Conservation (phyloP, 495 filamentous ascomycete species). For the Penicillium goetzii region DNA sequence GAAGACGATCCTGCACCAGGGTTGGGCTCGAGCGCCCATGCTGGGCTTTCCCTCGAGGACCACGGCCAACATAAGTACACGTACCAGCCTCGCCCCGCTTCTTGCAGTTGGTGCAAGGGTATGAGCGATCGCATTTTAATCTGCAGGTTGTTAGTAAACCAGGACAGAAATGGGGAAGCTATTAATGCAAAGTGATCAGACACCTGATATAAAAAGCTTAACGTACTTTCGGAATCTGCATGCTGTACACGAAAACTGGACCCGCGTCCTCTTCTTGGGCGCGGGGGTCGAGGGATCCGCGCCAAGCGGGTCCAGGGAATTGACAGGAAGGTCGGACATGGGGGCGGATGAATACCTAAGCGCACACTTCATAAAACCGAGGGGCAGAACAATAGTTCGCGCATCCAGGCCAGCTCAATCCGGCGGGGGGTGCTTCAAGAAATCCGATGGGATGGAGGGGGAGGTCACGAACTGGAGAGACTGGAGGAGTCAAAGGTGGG, state of each 20-base stretch:
- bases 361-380: background rate
- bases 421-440: background rate
- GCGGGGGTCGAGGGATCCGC: conserved; percentile 17
- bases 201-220: background rate
- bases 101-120: conserved; percentile 55
- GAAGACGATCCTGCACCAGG: conserved; percentile 51
- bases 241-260: conserved; percentile 58
- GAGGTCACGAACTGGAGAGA: background rate
- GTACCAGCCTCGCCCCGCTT: conserved; percentile 47
- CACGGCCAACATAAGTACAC: conserved; percentile 50
- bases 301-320: conserved; percentile 18
- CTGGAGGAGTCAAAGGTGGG: background rate
- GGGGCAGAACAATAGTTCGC: background rate
- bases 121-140: conserved; percentile 56
- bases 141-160: conserved; percentile 27
- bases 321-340: conserved; percentile 19
- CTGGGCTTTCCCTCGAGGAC: conserved; percentile 38
- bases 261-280: conserved; percentile 53
- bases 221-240: conserved; percentile 57
- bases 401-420: background rate
- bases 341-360: background rate
- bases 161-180: background rate
- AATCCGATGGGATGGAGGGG: conserved; percentile 2
- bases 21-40: conserved; percentile 41
- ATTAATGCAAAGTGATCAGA: background rate